Conservation (phyloP, 768 basidiomycete genomes). For the Auriscalpium vulgare region DNA sequence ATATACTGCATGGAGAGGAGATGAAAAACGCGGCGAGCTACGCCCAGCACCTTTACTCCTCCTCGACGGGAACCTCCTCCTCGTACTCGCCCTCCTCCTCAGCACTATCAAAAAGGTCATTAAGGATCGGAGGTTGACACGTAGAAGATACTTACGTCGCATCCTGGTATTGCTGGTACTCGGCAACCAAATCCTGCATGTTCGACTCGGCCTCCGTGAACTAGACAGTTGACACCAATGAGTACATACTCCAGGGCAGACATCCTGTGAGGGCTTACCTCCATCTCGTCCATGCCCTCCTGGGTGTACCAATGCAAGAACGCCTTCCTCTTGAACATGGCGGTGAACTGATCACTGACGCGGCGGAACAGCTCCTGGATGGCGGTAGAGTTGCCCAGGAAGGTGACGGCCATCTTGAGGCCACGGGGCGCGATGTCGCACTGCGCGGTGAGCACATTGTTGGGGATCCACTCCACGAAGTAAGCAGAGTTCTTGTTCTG, state of each 20-base stretch:
- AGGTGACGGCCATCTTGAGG: conserved; percentile 94
- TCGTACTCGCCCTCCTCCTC: conserved; percentile 89
- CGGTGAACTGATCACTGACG: conserved; percentile 96
- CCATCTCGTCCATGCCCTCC: conserved; percentile 99
- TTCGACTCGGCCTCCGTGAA: conserved; percentile 99
- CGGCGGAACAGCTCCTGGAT: conserved; percentile 99
- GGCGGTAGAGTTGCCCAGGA: conserved; percentile 94
- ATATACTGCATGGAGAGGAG: conserved; percentile 4
- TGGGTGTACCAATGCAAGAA: conserved; percentile 99
- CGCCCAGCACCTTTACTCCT: conserved; percentile 35
- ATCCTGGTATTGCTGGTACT: conserved; percentile 96
- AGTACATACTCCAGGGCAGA: neutral
- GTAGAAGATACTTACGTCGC: conserved; percentile 61
- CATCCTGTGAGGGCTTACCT: conserved; percentile 32
- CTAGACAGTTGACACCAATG: conserved; percentile 23
- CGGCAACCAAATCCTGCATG: conserved; percentile 97
- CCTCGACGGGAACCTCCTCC: conserved; percentile 60
- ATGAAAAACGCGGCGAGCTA: conserved; percentile 6
- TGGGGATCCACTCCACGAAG: conserved; percentile 99
- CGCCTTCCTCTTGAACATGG: conserved; percentile 99
- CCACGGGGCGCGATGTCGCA: conserved; percentile 97
- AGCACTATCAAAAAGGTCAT: conserved; percentile 38
- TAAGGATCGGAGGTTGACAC: neutral
- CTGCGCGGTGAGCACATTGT: conserved; percentile 96
- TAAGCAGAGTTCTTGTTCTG: conserved; percentile 97